Conservation (phyloP, 208 protist species). For the Trypanosoma platydactyli region DNA sequence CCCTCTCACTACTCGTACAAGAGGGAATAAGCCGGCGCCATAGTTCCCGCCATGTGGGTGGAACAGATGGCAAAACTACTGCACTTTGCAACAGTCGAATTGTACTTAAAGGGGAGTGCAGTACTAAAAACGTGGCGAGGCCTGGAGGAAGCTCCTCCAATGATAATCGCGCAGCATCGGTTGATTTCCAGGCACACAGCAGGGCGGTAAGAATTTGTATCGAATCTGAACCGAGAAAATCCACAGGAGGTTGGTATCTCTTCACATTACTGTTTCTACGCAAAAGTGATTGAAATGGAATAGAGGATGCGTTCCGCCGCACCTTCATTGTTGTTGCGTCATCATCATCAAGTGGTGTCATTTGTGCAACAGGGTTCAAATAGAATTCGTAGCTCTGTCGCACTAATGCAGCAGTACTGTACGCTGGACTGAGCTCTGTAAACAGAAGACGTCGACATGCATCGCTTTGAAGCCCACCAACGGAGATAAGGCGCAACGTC, state of each 20-base stretch:
- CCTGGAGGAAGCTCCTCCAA: conserved; percentile 28
- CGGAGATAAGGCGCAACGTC: conserved; percentile 21
- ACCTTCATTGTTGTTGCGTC: not conserved
- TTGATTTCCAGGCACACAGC: conserved; percentile 5
- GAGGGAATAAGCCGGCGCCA: conserved; percentile 12
- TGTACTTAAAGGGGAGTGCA: conserved; percentile 16
- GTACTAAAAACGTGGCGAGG: conserved; percentile 23
- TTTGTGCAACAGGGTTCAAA: conserved; percentile 7
- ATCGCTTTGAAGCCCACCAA: conserved; percentile 21
- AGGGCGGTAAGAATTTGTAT: conserved; percentile 9
- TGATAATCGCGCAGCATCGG: not conserved
- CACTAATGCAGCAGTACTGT: conserved; percentile 3
- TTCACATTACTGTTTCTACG: not conserved
- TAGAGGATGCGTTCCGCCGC: not conserved
- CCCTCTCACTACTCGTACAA: not conserved
- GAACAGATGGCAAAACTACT: conserved; percentile 13
- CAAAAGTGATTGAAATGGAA: conserved; percentile 10
- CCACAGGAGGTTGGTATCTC: conserved; percentile 7
- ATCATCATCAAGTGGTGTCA: not conserved
- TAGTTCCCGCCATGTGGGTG: conserved; percentile 5
- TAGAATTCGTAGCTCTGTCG: conserved; percentile 17
- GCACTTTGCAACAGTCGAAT: conserved; percentile 11
- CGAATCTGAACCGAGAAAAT: conserved; percentile 11
- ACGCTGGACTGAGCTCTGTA: conserved; percentile 16
- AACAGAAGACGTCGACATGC: conserved; percentile 22